Base-by-base conservation (phyloP, 805 yeast species). In the Schwanniomyces yamadae region DNA sequence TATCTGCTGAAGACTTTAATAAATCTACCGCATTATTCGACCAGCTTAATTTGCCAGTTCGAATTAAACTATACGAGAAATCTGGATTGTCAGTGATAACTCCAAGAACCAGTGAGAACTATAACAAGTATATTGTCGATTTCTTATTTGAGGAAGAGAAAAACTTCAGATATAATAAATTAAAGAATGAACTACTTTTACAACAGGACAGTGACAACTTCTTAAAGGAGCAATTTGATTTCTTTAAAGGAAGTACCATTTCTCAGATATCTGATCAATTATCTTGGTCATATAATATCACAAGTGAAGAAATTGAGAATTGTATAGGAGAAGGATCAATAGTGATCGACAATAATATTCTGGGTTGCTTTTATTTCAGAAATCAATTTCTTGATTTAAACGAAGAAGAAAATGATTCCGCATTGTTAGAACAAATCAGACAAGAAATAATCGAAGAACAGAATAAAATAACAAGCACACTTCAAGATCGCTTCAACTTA, bases 1-100 rank as follows among this genome's bases (percentile, higher is more conserved):
- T 90, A 1, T 71, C 86, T 1, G 86, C 96, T 1, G 59, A 58
- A 16, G 95, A 87, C 45, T 63, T 91, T 33, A 68, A 60, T 33
- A 75, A 73, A 30, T 80, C 95, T 0, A 72, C 87, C 36, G 68
- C 66, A 18, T 54, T 68, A 10, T 78, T 88, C 49, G 79, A 74
- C 5, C 50, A 49, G 6, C 60, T 89, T 28, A 67, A 75, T 6
- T 61, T 91, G 11, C 88, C 91, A 0, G 57, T 83, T 20, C 51
- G 59, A 3, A 43, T 73, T 38, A 56, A 54, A 31, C 40, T 48
- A 5, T 69, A 65, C 42, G 61, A 48, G 23, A 48, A 50, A 17
- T 55, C 65, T 0, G 72, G 69, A 1, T 37, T 69, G 11, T 50
- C 50, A 11, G 69, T 68, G 3, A 38, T 68, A 15, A 49, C 61